These are phyloP conservation scores for Cercospora zeae-maydis DNA, from an alignment of 2,329 filamentous ascomycete genomes.

Conservation along the genomic window DNA sequence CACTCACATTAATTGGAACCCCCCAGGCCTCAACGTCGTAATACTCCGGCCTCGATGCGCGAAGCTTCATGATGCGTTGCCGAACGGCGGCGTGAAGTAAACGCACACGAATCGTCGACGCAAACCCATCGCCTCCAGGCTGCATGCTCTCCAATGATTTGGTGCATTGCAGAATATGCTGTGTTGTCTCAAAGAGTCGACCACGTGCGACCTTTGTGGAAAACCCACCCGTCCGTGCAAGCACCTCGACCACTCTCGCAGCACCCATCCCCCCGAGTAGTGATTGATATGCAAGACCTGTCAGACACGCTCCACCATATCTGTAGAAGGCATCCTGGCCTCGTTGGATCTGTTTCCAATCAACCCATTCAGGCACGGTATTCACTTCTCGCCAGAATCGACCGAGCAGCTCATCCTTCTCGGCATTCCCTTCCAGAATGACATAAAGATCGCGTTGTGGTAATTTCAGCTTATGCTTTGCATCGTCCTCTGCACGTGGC, in stretches of 20 bases:
- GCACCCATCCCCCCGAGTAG: slow-evolving; percentile 69
- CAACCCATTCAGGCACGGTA: slow-evolving; percentile 66
- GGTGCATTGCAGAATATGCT: slow-evolving; percentile 71
- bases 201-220: slow-evolving; percentile 62
- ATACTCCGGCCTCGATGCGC: slow-evolving; percentile 56
- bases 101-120: slow-evolving; percentile 63
- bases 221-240: slow-evolving; percentile 72
- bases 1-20: slow-evolving; percentile 61
- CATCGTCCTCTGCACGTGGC: slow-evolving; percentile 14
- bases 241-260: slow-evolving; percentile 68
- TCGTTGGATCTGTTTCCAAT: slow-evolving; percentile 70
- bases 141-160: slow-evolving; percentile 61
- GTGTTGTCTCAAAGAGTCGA: slow-evolving; percentile 68
- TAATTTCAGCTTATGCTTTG: slow-evolving; percentile 29
- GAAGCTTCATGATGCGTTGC: slow-evolving; percentile 60
- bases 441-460: slow-evolving; percentile 59
- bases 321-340: slow-evolving; percentile 76
- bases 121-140: slow-evolving; percentile 64
- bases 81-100: slow-evolving; percentile 67
- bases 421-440: slow-evolving; percentile 57
- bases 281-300: slow-evolving; percentile 61
- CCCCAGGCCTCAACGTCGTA: slow-evolving; percentile 59
- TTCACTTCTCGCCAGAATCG: slow-evolving; percentile 65
- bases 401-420: slow-evolving; percentile 53
- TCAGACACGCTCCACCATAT: slow-evolving; percentile 65